These are phyloP conservation scores for Colletotrichum incanum DNA, from an alignment of 2,329 filamentous ascomycete species.

Conservation along the genomic window DNA sequence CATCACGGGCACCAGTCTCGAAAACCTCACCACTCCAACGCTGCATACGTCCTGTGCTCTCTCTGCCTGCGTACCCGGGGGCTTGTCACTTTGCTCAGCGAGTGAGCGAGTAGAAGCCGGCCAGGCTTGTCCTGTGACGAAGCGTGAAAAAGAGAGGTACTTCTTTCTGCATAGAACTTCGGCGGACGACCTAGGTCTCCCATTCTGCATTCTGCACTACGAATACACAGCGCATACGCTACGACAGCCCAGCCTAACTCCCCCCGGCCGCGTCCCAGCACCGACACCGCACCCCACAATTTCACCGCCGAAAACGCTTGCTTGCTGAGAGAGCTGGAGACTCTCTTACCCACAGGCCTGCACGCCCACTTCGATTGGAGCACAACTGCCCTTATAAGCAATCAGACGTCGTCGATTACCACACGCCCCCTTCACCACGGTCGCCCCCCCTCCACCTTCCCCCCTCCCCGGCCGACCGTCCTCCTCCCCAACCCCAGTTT, in stretches of 20 bases:
- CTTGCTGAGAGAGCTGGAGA: not conserved
- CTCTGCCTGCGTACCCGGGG: not conserved
- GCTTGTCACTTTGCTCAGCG: not conserved
- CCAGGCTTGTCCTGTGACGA: not conserved
- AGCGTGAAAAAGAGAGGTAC: slow-evolving; percentile 8
- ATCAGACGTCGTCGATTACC: slow-evolving; percentile 33
- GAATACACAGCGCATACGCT: not conserved
- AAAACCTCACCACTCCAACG: not conserved
- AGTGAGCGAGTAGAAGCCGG: not conserved
- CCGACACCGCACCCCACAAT: slow-evolving; percentile 36
- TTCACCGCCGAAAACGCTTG: slow-evolving; percentile 39
- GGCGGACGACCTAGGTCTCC: not conserved
- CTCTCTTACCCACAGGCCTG: slow-evolving; percentile 1
- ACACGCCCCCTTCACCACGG: slow-evolving; percentile 24
- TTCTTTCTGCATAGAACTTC: not conserved
- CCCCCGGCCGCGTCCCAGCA: slow-evolving; percentile 32
- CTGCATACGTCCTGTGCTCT: not conserved
- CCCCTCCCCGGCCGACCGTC: slow-evolving; percentile 33
- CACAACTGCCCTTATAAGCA: slow-evolving; percentile 8
- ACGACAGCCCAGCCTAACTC: slow-evolving; percentile 14
- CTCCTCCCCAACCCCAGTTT: slow-evolving; percentile 39
- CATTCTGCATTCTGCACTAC: too few species aligned
- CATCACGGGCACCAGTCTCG: not conserved
- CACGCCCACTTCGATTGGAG: slow-evolving; percentile 14
- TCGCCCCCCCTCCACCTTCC: not conserved